phyloP scores from a whole-genome alignment of 352 stramenopile genomes.

The Globisporangium acanthophoron region DNA sequence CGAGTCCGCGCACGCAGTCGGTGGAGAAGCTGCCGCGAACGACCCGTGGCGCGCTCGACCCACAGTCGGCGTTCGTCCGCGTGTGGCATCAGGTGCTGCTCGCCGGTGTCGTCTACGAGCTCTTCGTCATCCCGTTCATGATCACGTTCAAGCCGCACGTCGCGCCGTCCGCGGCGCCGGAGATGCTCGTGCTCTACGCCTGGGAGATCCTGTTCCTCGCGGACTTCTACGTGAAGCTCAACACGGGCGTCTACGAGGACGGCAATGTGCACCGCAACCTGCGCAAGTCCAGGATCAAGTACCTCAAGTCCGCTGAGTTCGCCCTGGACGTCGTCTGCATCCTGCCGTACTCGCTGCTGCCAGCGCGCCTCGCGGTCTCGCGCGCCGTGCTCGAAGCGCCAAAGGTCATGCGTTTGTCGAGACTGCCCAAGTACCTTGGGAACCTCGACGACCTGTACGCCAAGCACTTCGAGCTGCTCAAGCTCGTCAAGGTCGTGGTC shows the following conservation, averaged over 20 bases:
- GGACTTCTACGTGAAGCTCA: conserved; percentile 51
- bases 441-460: conserved; percentile 61
- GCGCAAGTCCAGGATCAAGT: conserved; percentile 29
- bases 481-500: conserved; percentile 42
- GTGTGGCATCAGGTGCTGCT: conserved; percentile 58
- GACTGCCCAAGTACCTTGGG: conserved; percentile 37
- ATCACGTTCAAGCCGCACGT: conserved; percentile 36
- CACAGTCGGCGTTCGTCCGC: conserved; percentile 30
- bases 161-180: conserved; percentile 4
- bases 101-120: conserved; percentile 39
- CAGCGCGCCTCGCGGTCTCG: conserved; percentile 4
- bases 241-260: conserved; percentile 54
- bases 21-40: conserved; percentile 12
- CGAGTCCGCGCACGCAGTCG: neutral
- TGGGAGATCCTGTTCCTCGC: conserved; percentile 47
- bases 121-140: conserved; percentile 53
- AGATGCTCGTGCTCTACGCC: conserved; percentile 20
- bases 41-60: conserved; percentile 41
- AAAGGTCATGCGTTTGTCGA: conserved; percentile 40
- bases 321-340: conserved; percentile 43
- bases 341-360: conserved; percentile 28
- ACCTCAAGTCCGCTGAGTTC: conserved; percentile 45
- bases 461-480: conserved; percentile 49
- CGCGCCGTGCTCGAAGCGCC: conserved; percentile 23
- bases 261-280: conserved; percentile 52